These are phyloP conservation scores for Trapa incisa DNA, from an alignment of 345 rosid species.

Conservation along the genomic window DNA sequence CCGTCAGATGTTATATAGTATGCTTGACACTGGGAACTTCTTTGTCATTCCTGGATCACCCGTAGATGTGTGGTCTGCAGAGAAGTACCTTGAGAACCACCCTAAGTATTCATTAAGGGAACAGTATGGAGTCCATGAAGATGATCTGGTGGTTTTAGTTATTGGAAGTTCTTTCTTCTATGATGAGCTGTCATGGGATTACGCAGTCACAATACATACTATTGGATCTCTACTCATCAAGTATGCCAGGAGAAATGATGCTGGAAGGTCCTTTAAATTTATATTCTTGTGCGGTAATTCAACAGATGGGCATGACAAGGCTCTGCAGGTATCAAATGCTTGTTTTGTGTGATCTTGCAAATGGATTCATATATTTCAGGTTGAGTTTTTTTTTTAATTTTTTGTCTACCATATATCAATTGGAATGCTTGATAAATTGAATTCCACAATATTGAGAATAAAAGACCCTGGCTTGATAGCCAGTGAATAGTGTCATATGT, in stretches of 20 bases:
- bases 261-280: slow-evolving; percentile 53
- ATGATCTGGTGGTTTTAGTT: slow-evolving; percentile 65
- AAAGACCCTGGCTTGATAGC: not conserved
- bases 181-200: slow-evolving; percentile 72
- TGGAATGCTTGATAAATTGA: not conserved
- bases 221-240: slow-evolving; percentile 68
- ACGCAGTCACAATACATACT: slow-evolving; percentile 66
- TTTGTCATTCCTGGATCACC: slow-evolving; percentile 91
- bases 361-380: not conserved
- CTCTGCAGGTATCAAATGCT: slow-evolving; percentile 51
- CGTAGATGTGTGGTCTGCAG: slow-evolving; percentile 85
- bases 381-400: not conserved
- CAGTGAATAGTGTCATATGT: not conserved
- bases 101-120: slow-evolving; percentile 49
- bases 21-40: slow-evolving; percentile 93
- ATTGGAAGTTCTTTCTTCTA: slow-evolving; percentile 81
- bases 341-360: not conserved
- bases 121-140: slow-evolving; percentile 39
- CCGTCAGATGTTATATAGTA: slow-evolving; percentile 79
- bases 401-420: not conserved
- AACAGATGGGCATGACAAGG: slow-evolving; percentile 46
- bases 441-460: not conserved
- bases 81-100: slow-evolving; percentile 46
- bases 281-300: slow-evolving; percentile 79
- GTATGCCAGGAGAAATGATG: slow-evolving; percentile 58